These are phyloP conservation scores for Porcisia hertigi DNA, from an alignment of 208 protist genomes.

Conservation along the genomic window DNA sequence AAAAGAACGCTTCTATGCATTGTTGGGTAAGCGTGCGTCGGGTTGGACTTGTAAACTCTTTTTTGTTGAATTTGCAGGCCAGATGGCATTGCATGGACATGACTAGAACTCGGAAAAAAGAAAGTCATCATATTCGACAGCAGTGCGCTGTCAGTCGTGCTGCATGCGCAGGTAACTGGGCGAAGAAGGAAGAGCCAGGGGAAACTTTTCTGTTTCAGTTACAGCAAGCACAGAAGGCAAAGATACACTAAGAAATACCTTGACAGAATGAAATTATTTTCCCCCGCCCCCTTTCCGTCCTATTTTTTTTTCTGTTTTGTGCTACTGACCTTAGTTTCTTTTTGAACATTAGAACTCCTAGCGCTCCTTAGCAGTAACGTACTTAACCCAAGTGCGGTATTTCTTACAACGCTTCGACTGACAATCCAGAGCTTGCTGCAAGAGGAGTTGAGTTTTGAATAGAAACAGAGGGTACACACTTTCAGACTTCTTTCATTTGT, in stretches of 20 bases:
- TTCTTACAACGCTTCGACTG: not conserved
- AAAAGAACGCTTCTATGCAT: not conserved
- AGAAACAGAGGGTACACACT: not conserved
- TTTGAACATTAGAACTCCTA: not conserved
- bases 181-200: not conserved
- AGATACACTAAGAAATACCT: too few species aligned
- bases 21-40: not conserved
- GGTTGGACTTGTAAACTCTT: not conserved
- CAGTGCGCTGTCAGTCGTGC: not conserved
- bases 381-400: not conserved
- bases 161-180: not conserved
- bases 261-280: not conserved
- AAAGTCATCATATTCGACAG: too few species aligned
- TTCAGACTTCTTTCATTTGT: not conserved
- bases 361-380: not conserved
- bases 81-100: not conserved
- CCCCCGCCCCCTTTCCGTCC: not conserved
- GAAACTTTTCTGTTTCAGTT: not conserved
- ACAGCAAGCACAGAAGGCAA: not conserved
- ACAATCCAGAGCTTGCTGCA: not conserved
- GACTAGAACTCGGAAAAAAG: not conserved
- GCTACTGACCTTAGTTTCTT: not conserved
- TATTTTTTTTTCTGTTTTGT: not conserved
- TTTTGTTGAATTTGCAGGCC: not conserved
- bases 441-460: not conserved